Percentiles rank a stretch among this genome's conserved stretches.
Conservation (phyloP, 345 rosid species). For the Mallotus nudiflorus region DNA sequence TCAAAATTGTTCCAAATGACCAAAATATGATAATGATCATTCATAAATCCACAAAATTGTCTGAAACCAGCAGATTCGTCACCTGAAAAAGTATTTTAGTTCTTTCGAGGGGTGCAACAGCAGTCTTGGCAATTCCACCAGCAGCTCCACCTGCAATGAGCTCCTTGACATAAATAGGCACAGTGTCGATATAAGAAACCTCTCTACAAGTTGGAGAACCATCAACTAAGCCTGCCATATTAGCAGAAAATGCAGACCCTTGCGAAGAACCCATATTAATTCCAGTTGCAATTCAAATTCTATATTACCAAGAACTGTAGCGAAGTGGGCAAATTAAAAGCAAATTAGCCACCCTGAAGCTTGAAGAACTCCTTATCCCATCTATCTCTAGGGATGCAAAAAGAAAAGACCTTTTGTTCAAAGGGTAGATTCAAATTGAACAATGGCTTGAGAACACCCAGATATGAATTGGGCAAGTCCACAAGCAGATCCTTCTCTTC, state of each 20-base stretch:
- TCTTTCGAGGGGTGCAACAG: slow-evolving; percentile 91
- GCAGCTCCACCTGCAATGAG: slow-evolving; percentile 97
- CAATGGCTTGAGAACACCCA: slow-evolving; percentile 67
- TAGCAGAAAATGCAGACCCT: slow-evolving; percentile 66
- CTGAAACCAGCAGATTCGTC: slow-evolving; percentile 4
- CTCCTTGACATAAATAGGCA: slow-evolving; percentile 84
- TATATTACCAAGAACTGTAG: slow-evolving; percentile 1
- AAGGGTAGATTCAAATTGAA: slow-evolving; percentile 30
- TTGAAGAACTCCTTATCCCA: slow-evolving; percentile 78
- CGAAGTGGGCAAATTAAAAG: slow-evolving; percentile 6
- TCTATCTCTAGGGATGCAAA: slow-evolving; percentile 68
- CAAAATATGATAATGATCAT: neutral
- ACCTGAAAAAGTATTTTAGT: slow-evolving; percentile 93
- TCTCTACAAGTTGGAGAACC: slow-evolving; percentile 44
- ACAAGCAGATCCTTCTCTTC: slow-evolving; percentile 59
- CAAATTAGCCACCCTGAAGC: slow-evolving; percentile 55
- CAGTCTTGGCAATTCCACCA: slow-evolving; percentile 88
- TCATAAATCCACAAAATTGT: neutral
- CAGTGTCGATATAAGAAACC: slow-evolving; percentile 46
- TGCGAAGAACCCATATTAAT: slow-evolving; percentile 61
- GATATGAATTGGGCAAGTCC: slow-evolving; percentile 44
- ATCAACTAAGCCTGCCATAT: slow-evolving; percentile 62
- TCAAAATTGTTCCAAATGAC: neutral
- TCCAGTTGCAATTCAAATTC: slow-evolving; percentile 21
- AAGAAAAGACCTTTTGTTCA: slow-evolving; percentile 33